Evolutionary conservation across 108 stramenopile species (phyloP).

Genomic region (Aurantiochytrium sp.): DNA sequence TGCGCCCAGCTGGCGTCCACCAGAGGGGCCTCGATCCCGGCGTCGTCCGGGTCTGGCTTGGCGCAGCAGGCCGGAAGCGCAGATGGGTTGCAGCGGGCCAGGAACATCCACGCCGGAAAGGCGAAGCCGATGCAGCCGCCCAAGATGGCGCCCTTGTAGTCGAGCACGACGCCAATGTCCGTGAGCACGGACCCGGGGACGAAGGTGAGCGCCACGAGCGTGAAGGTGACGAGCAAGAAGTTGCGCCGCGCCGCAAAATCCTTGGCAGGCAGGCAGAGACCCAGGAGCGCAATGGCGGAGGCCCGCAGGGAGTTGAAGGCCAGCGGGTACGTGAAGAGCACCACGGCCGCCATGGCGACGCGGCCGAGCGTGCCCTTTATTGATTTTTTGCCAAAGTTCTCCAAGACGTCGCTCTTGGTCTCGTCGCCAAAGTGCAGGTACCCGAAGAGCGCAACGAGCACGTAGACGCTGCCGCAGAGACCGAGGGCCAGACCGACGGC

Average conservation of each 20-base stretch:
- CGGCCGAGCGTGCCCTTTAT: neutral
- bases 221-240: neutral
- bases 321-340: conserved; percentile 18
- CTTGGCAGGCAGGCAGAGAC: neutral
- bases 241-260: neutral
- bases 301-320: conserved; percentile 5
- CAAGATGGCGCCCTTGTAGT: conserved; percentile 26
- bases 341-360: neutral
- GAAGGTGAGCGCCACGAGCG: conserved; percentile 5
- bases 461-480: neutral
- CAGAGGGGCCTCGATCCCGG: neutral
- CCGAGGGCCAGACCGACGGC: neutral
- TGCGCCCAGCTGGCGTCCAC: neutral
- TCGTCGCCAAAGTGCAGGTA: neutral
- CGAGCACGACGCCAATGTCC: conserved; percentile 4
- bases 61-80: neutral
- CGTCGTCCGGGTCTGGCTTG: neutral
- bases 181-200: neutral
- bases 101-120: conserved; percentile 14
- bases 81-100: neutral
- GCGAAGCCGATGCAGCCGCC: conserved; percentile 26
- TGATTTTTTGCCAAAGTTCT: neutral
- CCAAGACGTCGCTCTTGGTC: neutral
- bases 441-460: neutral
- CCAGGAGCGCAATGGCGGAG: neutral